Percentiles rank a stretch among this genome's conserved stretches.
Conservation (phyloP, 2,329 filamentous ascomycete genomes). For the Sporothrix humicola region DNA sequence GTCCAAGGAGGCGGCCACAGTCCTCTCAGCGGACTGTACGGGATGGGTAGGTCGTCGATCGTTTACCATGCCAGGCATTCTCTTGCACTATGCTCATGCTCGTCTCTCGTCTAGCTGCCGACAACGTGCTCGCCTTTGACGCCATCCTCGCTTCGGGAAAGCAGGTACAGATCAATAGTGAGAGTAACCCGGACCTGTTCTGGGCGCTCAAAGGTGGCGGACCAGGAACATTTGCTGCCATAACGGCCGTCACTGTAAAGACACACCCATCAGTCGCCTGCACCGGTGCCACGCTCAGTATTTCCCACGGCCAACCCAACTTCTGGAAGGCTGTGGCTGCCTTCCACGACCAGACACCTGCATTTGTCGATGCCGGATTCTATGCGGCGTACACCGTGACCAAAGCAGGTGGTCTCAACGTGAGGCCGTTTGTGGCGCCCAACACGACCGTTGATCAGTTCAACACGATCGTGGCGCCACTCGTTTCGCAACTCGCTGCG, state of each 20-base stretch:
- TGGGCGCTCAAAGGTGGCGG: slow-evolving; percentile 63
- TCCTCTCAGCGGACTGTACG: slow-evolving; percentile 50
- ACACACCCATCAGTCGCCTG: slow-evolving; percentile 47
- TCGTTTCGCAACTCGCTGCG: slow-evolving; percentile 46
- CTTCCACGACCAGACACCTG: slow-evolving; percentile 53
- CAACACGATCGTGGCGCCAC: slow-evolving; percentile 26
- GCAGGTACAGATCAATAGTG: slow-evolving; percentile 51
- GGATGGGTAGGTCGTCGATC: slow-evolving; percentile 39
- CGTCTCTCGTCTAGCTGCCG: slow-evolving; percentile 46
- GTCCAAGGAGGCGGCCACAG: slow-evolving; percentile 58
- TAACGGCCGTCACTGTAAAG: slow-evolving; percentile 59
- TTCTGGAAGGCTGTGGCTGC: slow-evolving; percentile 55
- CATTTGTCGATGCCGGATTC: slow-evolving; percentile 51
- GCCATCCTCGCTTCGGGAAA: slow-evolving; percentile 54
- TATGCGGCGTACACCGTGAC: slow-evolving; percentile 53
- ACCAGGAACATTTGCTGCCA: slow-evolving; percentile 58
- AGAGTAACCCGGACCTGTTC: slow-evolving; percentile 58
- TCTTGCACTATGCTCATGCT: background rate
- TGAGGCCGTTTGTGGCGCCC: slow-evolving; percentile 48
- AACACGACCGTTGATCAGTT: slow-evolving; percentile 45
- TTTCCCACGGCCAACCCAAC: slow-evolving; percentile 25
- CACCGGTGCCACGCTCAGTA: slow-evolving; percentile 29
- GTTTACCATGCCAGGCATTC: background rate
- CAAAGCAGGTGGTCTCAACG: slow-evolving; percentile 46
- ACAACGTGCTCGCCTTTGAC: slow-evolving; percentile 55